Percentiles rank a stretch among this genome's conserved stretches.
Conservation (phyloP, 1,284 basidiomycete species). For the Stereum hirsutum region DNA sequence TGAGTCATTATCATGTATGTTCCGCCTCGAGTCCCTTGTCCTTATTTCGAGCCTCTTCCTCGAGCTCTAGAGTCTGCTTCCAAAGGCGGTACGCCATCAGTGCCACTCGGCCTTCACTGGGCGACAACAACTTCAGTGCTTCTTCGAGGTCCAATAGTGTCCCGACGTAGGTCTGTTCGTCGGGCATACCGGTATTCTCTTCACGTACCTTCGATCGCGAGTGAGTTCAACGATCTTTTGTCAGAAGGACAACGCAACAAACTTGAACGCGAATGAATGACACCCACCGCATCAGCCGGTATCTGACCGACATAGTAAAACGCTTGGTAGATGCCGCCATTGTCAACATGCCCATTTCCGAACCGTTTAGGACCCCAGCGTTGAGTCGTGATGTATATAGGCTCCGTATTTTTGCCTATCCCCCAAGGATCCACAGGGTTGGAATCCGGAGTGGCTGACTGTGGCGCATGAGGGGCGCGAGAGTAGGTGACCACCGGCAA, state of each 20-base stretch:
- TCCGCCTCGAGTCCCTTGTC: not conserved
- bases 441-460: slow-evolving; percentile 6
- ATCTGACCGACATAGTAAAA: slow-evolving; percentile 48
- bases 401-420: slow-evolving; percentile 29
- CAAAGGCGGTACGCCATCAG: slow-evolving; percentile 4
- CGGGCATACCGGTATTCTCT: slow-evolving; percentile 41
- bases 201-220: slow-evolving; percentile 28
- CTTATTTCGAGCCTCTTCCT: not conserved
- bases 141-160: slow-evolving; percentile 19
- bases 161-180: slow-evolving; percentile 37
- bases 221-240: not conserved
- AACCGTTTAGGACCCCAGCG: slow-evolving; percentile 19
- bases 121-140: slow-evolving; percentile 16
- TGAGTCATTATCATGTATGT: too few species aligned
- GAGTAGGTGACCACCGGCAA: slow-evolving; percentile 33
- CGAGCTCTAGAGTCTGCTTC: slow-evolving; percentile 3
- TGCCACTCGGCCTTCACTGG: slow-evolving; percentile 5
- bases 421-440: too few species aligned
- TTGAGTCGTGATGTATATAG: slow-evolving; percentile 31
- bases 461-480: slow-evolving; percentile 30
- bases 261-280: not conserved
- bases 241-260: not conserved
- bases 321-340: slow-evolving; percentile 38
- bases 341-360: slow-evolving; percentile 9
- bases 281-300: slow-evolving; percentile 37